Base-by-base conservation (phyloP, 306 rosid species). In the Cicer pinnatifidum region DNA sequence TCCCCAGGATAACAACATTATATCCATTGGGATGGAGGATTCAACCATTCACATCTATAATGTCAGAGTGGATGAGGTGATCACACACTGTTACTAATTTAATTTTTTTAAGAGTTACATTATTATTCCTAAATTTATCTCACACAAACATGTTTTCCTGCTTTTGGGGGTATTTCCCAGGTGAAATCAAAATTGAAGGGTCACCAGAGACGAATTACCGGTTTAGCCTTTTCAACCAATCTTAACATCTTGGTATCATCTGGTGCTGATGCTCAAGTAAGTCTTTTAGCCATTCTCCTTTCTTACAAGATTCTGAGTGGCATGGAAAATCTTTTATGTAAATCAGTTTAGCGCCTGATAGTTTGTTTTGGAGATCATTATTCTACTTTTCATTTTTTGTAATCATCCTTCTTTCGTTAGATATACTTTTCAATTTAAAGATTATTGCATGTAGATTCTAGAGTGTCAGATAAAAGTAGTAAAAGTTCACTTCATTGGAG, bases 11-110 rank as follows among this genome's bases (percentile, higher is more conserved):
- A 92, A 92, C 83, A 92, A 92, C 86, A 83, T 92, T 78, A 84
- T 92, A n/a, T 96, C 96, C 81, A 88, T 90, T 63, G 96, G 96
- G 75, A 92, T 88, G 96, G 94, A 84, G 65, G 96, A 92, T 82
- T 92, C 92, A 59, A 84, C 92, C 63, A 90, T 92, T 79, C 92
- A 83, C 71, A 92, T 92, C 62, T 92, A 87, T 75, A 88, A 84
- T 83, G 89, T 85, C 56, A 82, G 95, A 78, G 87, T 84, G 51
- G 88, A 83, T 80, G 92, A 87, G 98, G 98, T 92, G 84, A 73
- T 79, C 81, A 37, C 81, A 38, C 35, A 52, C 11, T 43, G 47
- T 28, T 13, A 19, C 53, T 77, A 17, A 67, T 51, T 19, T 78
- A 28, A 28, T 43, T 4, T 37, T 41, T 51, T 62, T 41, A 15